Percentiles rank a stretch among this genome's conserved stretches.
These are phyloP conservation scores for Trypanosoma scelopori DNA, from an alignment of 208 protist genomes.

Conservation along the genomic window DNA sequence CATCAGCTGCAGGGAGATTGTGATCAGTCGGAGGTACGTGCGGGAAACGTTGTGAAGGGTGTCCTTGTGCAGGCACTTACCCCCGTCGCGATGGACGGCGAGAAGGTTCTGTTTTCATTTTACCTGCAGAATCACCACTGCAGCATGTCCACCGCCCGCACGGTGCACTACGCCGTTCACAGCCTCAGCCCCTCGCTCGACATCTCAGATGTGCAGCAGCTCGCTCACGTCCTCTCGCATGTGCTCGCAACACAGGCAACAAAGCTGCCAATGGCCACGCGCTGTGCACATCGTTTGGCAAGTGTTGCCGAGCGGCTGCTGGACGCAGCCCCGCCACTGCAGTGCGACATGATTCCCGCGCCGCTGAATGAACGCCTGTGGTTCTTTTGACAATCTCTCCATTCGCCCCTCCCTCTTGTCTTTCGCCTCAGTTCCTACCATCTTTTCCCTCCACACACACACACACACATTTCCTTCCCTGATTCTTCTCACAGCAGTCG, in stretches of 20 bases:
- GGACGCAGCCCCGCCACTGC: slow-evolving; percentile 71
- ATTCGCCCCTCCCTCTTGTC: background rate
- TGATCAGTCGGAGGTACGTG: background rate
- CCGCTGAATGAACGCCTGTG: slow-evolving; percentile 74
- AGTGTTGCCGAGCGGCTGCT: slow-evolving; percentile 73
- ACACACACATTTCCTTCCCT: too few relatives aligned
- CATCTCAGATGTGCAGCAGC: slow-evolving; percentile 75
- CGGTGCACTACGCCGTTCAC: slow-evolving; percentile 83
- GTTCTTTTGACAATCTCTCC: slow-evolving; percentile 60
- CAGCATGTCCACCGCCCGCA: slow-evolving; percentile 81
- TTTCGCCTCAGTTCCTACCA: too few relatives aligned
- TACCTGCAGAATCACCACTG: slow-evolving; percentile 89
- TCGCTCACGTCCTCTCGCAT: slow-evolving; percentile 74
- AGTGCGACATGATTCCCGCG: slow-evolving; percentile 68
- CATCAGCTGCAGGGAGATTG: slow-evolving; percentile 21
- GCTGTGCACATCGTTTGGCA: slow-evolving; percentile 80
- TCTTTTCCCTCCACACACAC: too few relatives aligned
- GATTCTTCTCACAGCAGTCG: too few relatives aligned
- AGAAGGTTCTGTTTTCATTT: slow-evolving; percentile 60
- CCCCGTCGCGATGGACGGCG: slow-evolving; percentile 41
- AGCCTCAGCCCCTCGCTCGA: slow-evolving; percentile 66
- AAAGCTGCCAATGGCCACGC: slow-evolving; percentile 89
- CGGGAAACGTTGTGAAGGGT: slow-evolving; percentile 76
- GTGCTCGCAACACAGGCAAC: slow-evolving; percentile 70
- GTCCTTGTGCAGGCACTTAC: slow-evolving; percentile 69